Evolutionary conservation across 495 filamentous ascomycete species (phyloP).

Genomic region (Podospora pseudocomata): DNA sequence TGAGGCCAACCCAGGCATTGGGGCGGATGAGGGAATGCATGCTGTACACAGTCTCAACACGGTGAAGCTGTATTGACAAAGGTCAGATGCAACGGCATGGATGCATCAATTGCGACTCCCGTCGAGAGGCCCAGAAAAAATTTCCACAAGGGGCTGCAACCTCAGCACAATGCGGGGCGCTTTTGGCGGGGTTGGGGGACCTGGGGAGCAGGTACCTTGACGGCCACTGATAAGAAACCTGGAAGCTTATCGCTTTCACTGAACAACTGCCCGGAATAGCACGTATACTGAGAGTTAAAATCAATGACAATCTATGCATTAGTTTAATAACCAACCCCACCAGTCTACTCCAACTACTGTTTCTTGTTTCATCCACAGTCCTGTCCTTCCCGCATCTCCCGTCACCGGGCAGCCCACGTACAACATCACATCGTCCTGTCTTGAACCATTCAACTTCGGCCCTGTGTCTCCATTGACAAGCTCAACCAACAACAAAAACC

Average conservation of each 20-base stretch:
- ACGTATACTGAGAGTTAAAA: neutral
- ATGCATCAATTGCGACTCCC: constrained; percentile 1
- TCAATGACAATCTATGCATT: no score
- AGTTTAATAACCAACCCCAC: neutral
- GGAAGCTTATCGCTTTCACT: neutral
- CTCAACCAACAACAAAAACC: neutral
- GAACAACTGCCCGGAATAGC: neutral
- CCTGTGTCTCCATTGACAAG: neutral
- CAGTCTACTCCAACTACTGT: neutral
- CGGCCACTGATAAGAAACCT: constrained; percentile 3
- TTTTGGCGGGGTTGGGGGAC: constrained; percentile 7
- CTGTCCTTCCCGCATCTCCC: no score
- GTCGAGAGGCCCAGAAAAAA: constrained; percentile 11
- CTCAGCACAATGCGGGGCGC: constrained; percentile 12
- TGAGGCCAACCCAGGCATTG: constrained; percentile 60
- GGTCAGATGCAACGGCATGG: neutral
- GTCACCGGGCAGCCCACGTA: no score
- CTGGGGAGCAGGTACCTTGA: constrained; percentile 17
- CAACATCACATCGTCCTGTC: neutral
- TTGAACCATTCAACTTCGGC: neutral
- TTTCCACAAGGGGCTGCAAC: constrained; percentile 3
- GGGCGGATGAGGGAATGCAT: constrained; percentile 56
- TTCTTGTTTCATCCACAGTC: neutral
- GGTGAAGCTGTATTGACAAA: neutral
- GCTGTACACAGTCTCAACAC: constrained; percentile 1